Base-by-base conservation (phyloP, 306 rosid species). In the Trifolium pratense region DNA sequence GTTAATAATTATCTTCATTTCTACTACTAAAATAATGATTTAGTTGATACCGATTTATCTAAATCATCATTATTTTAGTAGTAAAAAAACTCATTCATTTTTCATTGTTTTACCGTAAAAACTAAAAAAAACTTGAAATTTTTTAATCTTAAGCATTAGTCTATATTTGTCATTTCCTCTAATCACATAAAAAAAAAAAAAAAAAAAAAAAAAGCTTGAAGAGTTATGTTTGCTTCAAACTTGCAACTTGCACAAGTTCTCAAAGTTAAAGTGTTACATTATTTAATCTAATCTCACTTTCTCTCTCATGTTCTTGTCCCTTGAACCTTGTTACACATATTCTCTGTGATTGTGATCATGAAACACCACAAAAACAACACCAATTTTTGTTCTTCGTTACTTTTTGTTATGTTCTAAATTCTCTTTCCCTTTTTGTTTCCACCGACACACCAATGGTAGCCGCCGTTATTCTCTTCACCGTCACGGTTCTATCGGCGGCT, bases 391-490 rank as follows among this genome's bases (percentile, higher is more conserved):
- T 17, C 40, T 43, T 43, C 23, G 7, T 25, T 80, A 36, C 74
- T 78, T 55, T 78, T 78, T 55, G 62, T 80, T 77, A 25, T 11
- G n/a, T 23, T 55, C 32, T 25, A 5, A 55, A 0, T 14, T 59
- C 61, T 14, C 73, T 64, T 57, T 71, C 75, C 69, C 16, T 29
- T 60, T 6, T 8, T 11, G 3, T 4, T 10, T 12, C 11, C 66
- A 60, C 70, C 63, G 65, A 55, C 48, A 52, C 49, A 52, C 65
- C 18, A 5, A 42, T 32, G 68, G 82, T 91, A 89, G 73, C 76
- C n/a, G 73, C 65, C 68, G 71, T 66, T 69, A 20, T 82, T 73
- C 25, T 84, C 76, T 71, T 86, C 57, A 83, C 80, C 68, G 60
- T 52, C 15, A 74, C 14, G 7, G 16, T 94, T 15, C 60, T 82